These are phyloP conservation scores for Podaxis sp. DNA, from an alignment of 768 basidiomycete species.

Conservation along the genomic window DNA sequence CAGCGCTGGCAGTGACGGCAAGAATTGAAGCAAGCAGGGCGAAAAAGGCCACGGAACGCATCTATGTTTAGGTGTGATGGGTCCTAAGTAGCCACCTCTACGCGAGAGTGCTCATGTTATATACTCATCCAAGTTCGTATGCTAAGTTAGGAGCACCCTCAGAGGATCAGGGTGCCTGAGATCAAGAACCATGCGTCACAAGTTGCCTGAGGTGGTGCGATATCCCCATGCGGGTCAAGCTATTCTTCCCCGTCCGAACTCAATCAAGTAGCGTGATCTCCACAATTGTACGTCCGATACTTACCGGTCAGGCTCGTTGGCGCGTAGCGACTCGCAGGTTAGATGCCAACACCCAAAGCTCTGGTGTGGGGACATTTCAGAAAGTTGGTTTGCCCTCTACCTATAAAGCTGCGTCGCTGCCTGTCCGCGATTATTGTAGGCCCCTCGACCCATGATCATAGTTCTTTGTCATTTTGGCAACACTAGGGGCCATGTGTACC, in stretches of 20 bases:
- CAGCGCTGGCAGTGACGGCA: slow-evolving; percentile 1
- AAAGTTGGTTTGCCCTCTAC: neutral
- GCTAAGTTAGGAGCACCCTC: neutral
- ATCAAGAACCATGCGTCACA: slow-evolving; percentile 14
- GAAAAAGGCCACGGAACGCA: slow-evolving; percentile 6
- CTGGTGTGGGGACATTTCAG: neutral
- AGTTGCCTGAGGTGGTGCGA: slow-evolving; percentile 4
- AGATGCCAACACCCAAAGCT: neutral
- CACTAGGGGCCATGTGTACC: slow-evolving; percentile 6
- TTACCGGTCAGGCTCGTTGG: neutral
- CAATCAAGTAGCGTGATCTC: slow-evolving; percentile 8
- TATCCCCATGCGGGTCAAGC: slow-evolving; percentile 13
- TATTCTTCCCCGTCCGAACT: neutral
- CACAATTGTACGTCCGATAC: neutral
- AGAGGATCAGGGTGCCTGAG: slow-evolving; percentile 10
- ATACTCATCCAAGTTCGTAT: neutral
- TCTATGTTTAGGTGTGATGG: slow-evolving; percentile 3
- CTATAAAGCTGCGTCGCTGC: neutral
- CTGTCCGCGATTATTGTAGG: neutral
- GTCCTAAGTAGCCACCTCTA: neutral
- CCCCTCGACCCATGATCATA: slow-evolving; percentile 10
- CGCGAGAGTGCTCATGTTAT: slow-evolving; percentile 7
- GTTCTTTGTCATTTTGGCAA: neutral
- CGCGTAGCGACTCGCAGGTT: neutral
- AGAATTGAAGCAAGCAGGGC: slow-evolving; percentile 1